Evolutionary conservation across 208 protist genomes (phyloP), one percentile per base, ranked within the genome.

Genomic region (Trypanosoma melophagium): DNA sequence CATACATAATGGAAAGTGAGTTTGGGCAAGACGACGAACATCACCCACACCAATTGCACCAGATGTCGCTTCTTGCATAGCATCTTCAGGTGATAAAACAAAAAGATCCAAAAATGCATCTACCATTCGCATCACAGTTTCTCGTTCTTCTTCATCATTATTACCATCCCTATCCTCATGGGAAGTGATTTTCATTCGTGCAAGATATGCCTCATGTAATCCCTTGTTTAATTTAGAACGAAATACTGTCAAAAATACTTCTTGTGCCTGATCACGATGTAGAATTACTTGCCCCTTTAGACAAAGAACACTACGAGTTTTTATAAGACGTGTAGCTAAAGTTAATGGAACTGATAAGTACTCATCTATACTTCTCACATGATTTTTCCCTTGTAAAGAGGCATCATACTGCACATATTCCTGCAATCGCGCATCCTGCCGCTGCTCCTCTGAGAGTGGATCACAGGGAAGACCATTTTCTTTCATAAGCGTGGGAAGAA

Each of bases 1-100:
- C 93, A 97, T 97, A 79, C 93, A 97, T 19, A 87, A 81, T n/a
- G 93, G 90, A 66, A 96, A 96, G 74, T 97, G 93, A 28, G 80
- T 84, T 66, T 89, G 79, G 10, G 93, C 86, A 12, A 95, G 75
- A 17, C 78, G 57, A 53, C 80, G 83, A 35, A 97, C 88, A 66
- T 97, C 92, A 25, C 82, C 79, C 9, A 79, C 83, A 25, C 66
- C 58, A 58, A 96, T 76, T n/a, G 76, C 58, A 16, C 86, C 87
- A 35, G 69, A 69, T 49, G 76, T 64, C 1, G 79, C 83, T 60
- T 92, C 84, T 72, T 83, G 57, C 63, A 92, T 58, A 12, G 52
- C 74, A 69, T 83, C 80, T 14, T 63, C 54, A 9, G 87, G 81
- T 64, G 91, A 86, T 8, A 80, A 71, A 31, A 96, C 78, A 66